A percentile compares a stretch with the other conserved stretches of the same genome.
Evolutionary conservation across 2,329 filamentous ascomycete genomes (phyloP).

Genomic region (Scedosporium dehoogii): DNA sequence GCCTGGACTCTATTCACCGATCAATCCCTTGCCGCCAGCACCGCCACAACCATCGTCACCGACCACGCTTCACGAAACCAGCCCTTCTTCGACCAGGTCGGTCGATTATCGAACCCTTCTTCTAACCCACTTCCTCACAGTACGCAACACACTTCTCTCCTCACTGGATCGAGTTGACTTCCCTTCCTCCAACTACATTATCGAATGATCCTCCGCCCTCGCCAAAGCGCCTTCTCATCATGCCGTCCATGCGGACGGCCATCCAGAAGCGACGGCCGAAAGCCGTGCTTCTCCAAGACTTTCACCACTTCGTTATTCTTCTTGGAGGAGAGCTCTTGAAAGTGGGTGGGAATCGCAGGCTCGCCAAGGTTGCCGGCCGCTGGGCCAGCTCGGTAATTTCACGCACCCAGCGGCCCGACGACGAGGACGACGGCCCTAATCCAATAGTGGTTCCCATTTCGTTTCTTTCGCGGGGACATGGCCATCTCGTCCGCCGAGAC

Average conservation of each 20-base stretch:
- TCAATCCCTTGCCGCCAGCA: too few relatives aligned
- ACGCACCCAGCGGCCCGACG: background rate
- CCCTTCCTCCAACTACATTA: too few relatives aligned
- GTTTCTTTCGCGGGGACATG: slow-evolving; percentile 3
- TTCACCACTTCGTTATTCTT: background rate
- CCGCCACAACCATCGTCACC: too few relatives aligned
- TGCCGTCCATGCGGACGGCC: background rate
- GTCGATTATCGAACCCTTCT: too few relatives aligned
- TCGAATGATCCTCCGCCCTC: too few relatives aligned
- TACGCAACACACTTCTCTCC: too few relatives aligned
- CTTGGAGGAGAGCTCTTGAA: background rate
- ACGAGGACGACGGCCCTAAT: background rate
- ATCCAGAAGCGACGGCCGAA: background rate
- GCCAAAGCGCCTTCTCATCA: background rate
- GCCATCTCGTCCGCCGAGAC: background rate
- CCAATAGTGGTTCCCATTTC: slow-evolving; percentile 3
- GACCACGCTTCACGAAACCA: too few relatives aligned
- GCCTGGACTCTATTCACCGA: too few relatives aligned
- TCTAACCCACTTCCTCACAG: too few relatives aligned
- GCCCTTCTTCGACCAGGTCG: too few relatives aligned
- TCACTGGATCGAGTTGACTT: too few relatives aligned
- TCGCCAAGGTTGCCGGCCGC: background rate
- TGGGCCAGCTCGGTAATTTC: slow-evolving; percentile 1
- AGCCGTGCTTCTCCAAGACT: background rate
- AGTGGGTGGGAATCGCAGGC: background rate